These are phyloP conservation scores for Solanum paucissectum DNA, from an alignment of 257 asterid genomes.

Conservation along the genomic window DNA sequence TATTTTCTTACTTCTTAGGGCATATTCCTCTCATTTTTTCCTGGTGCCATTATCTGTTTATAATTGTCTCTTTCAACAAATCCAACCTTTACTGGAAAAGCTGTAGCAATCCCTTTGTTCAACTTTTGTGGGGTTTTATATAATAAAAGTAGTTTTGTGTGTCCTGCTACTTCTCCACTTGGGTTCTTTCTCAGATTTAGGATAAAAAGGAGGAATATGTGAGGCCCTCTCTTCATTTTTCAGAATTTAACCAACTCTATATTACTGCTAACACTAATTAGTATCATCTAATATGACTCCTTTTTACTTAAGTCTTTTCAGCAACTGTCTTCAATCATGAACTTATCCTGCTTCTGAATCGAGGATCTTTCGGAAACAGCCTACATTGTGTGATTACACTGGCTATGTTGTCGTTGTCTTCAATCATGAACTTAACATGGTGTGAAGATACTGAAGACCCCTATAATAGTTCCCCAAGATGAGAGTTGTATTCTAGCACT, in stretches of 20 bases:
- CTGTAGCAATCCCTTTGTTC: not conserved
- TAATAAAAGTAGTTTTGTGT: not conserved
- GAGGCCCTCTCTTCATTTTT: not conserved
- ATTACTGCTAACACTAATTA: not conserved
- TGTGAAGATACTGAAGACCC: not conserved
- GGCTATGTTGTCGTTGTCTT: not conserved
- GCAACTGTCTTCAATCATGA: not conserved
- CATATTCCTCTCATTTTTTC: not conserved
- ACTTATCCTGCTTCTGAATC: not conserved
- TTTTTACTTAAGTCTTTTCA: fast-evolving
- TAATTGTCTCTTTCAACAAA: not conserved
- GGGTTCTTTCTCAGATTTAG: not conserved
- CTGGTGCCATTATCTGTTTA: not conserved
- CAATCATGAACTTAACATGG: not conserved
- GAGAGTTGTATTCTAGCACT: not conserved
- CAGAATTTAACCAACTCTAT: not conserved
- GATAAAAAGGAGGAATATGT: not conserved
- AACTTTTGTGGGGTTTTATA: not conserved
- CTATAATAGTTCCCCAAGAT: not conserved
- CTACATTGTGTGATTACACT: not conserved
- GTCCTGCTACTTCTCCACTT: not conserved
- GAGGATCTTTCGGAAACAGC: not conserved
- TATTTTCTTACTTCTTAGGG: not conserved
- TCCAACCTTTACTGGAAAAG: not conserved
- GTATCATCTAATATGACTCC: not conserved